phyloP scores from a whole-genome alignment of 257 asterid species.

The Solanum sitiens region DNA sequence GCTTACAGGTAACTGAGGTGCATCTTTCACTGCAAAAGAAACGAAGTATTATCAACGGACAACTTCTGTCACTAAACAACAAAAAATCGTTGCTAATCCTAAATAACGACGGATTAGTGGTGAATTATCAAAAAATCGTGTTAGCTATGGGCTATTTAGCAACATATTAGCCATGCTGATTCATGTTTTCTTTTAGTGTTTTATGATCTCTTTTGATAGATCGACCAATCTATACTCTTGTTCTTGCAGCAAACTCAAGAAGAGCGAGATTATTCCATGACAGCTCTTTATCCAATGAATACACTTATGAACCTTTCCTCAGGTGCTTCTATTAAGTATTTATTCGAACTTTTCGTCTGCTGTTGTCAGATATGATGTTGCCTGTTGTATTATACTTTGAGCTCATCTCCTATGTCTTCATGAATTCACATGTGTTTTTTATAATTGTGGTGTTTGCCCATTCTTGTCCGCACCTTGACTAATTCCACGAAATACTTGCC shows the following conservation, averaged over 20 bases:
- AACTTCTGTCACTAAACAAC: neutral
- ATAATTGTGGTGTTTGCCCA: neutral
- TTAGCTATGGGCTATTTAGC: neutral
- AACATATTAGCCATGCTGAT: neutral
- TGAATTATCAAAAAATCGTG: neutral
- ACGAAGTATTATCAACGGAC: neutral
- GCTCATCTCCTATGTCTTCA: neutral
- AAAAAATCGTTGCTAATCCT: neutral
- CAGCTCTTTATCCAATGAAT: constrained; percentile 50
- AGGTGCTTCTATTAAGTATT: constrained; percentile 29
- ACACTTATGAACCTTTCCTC: constrained; percentile 72
- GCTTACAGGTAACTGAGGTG: constrained; percentile 49
- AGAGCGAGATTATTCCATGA: constrained; percentile 74
- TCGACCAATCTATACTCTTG: neutral
- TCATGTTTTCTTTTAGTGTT: neutral
- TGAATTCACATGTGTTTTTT: neutral
- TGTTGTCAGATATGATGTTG: neutral
- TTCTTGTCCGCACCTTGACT: neutral
- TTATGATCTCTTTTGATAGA: neutral
- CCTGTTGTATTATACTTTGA: neutral
- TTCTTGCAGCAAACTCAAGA: constrained; percentile 63
- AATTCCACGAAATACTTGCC: neutral
- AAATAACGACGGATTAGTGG: neutral
- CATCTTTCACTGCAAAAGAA: neutral
- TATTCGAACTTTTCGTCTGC: neutral